These are phyloP conservation scores for Mortierella claussenii DNA, from an alignment of 192 early-diverging fungal genomes.

Conservation along the genomic window DNA sequence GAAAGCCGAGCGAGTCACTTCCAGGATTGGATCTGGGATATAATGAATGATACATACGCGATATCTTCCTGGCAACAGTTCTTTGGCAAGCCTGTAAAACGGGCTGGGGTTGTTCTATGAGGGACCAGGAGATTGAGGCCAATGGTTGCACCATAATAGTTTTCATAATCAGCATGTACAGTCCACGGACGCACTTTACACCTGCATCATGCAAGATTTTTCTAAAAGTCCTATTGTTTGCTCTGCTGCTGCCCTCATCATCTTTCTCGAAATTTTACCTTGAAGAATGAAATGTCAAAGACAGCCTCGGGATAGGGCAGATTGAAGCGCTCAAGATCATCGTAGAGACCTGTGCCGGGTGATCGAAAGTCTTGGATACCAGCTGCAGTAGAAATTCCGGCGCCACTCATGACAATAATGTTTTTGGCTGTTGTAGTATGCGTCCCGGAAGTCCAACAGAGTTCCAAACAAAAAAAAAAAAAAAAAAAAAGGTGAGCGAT, in stretches of 20 bases:
- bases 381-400: constrained; percentile 85
- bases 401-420: constrained; percentile 93
- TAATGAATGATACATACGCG: constrained; percentile 31
- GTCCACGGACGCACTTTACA: too few relatives aligned
- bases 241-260: too few relatives aligned
- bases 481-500: too few relatives aligned
- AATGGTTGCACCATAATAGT: too few relatives aligned
- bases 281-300: constrained; percentile 93
- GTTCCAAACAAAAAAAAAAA: constrained; percentile 1
- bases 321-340: constrained; percentile 88
- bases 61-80: constrained; percentile 87
- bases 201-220: too few relatives aligned
- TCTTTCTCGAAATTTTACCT: too few relatives aligned
- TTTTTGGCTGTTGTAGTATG: constrained; percentile 55
- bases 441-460: too few relatives aligned
- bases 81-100: constrained; percentile 90
- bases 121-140: too few relatives aligned
- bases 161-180: background rate
- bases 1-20: too few relatives aligned
- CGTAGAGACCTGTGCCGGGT: constrained; percentile 92
- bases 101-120: constrained; percentile 79
- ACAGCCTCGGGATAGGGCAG: constrained; percentile 96
- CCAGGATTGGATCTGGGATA: background rate
- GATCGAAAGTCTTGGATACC: constrained; percentile 96
- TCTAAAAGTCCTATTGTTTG: too few relatives aligned